Percentiles rank a stretch among this genome's conserved stretches.
Evolutionary conservation across 164 flowering plant species (phyloP).

Genomic region (Liquidambar formosana): DNA sequence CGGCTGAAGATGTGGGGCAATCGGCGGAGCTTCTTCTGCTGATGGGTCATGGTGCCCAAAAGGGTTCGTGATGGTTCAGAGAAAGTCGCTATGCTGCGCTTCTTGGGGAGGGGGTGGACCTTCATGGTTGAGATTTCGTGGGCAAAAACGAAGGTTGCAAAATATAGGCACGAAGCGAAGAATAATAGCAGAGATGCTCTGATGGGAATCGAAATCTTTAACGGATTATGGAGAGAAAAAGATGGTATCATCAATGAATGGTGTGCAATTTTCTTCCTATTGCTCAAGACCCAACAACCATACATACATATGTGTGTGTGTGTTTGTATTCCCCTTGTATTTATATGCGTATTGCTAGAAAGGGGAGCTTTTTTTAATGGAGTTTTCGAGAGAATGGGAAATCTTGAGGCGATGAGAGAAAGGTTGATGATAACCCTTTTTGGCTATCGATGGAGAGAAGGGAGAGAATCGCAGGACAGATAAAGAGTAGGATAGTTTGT

Average conservation of each 20-base stretch:
- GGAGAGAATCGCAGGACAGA: too few relatives aligned
- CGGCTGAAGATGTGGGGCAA: constrained; percentile 80
- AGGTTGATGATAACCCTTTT: too few relatives aligned
- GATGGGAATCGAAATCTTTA: constrained; percentile 22
- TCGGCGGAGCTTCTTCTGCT: constrained; percentile 60
- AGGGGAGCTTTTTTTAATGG: too few relatives aligned
- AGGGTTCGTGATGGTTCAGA: not conserved
- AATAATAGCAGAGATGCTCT: constrained; percentile 21
- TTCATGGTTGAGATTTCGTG: constrained; percentile 26
- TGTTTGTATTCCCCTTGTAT: too few relatives aligned
- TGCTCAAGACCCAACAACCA: not conserved
- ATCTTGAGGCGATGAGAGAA: too few relatives aligned
- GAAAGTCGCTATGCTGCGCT: constrained; percentile 45
- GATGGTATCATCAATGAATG: constrained; percentile 20
- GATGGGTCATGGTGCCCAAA: constrained; percentile 5
- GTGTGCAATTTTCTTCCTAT: not conserved
- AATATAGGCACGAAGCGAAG: not conserved
- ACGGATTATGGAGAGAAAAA: constrained; percentile 1
- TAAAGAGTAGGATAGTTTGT: too few relatives aligned
- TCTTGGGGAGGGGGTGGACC: constrained; percentile 55
- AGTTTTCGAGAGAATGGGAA: too few relatives aligned
- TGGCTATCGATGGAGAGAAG: too few relatives aligned
- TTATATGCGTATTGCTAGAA: not conserved
- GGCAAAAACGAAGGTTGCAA: not conserved
- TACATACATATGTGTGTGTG: not conserved